These are phyloP conservation scores for Chlamydomonas sp. DNA, from an alignment of 139 green algal genomes.

Conservation along the genomic window DNA sequence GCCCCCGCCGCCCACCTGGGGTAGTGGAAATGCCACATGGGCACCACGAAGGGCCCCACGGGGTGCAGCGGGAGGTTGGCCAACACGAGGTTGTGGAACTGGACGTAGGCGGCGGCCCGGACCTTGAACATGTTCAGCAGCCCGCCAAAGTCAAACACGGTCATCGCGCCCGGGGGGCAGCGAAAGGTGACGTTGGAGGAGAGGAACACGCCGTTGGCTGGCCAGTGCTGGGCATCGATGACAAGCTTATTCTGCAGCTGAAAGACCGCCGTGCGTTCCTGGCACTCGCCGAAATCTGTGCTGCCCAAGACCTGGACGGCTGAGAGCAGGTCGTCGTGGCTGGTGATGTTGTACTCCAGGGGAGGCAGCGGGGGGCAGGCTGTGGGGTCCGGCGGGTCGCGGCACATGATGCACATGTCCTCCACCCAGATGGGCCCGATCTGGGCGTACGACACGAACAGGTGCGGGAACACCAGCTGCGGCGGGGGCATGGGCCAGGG, in stretches of 20 bases:
- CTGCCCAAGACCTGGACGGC: neutral
- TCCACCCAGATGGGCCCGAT: conserved; percentile 18
- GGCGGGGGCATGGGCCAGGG: neutral
- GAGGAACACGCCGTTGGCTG: conserved; percentile 3
- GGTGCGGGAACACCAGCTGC: conserved; percentile 19
- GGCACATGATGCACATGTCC: conserved; percentile 15
- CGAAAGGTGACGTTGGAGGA: conserved; percentile 27
- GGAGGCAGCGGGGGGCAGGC: neutral
- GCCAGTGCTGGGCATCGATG: conserved; percentile 1
- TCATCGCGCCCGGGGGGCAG: neutral
- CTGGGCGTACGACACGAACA: conserved; percentile 28
- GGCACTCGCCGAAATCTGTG: neutral
- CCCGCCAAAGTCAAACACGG: conserved; percentile 3
- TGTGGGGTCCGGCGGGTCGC: neutral
- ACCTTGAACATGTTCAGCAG: conserved; percentile 24
- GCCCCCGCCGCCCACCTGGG: neutral
- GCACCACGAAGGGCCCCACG: conserved; percentile 9
- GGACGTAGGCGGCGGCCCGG: neutral
- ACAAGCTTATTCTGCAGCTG: neutral
- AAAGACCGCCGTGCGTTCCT: neutral
- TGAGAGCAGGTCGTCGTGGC: neutral
- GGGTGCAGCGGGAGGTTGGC: conserved; percentile 14
- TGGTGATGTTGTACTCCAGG: neutral
- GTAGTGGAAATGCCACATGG: conserved; percentile 28
- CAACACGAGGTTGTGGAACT: neutral